Base-by-base conservation (phyloP, 1,284 basidiomycete species). In the Boletus holoroseus region DNA sequence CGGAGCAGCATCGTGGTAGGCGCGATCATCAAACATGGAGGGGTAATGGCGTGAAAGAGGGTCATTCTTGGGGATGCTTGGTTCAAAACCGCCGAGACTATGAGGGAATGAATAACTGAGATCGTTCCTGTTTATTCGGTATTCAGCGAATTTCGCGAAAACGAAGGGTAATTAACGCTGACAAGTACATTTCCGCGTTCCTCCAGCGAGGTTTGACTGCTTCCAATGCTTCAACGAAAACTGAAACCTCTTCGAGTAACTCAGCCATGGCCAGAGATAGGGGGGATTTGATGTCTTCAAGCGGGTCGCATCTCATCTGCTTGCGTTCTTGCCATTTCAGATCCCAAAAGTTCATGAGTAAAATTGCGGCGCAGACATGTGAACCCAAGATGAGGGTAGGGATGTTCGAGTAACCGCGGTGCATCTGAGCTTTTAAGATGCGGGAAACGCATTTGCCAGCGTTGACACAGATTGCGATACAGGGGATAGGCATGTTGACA, bases 401-500 rank as follows among this genome's bases (percentile, higher is more conserved):
- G 27, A 69, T 58, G 47, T 75, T 68, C 24, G 67, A 66, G 51
- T 74, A 66, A 18, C 75, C 73, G n/a, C 71, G 71, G 44, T 62
- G 55, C 24, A 73, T 60, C 58, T 81, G 75, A 9, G 64, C 61
- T 55, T 82, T 77, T 51, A 86, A 65, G 39, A 91, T 82, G 54
- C 78, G 79, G 12, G 79, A 76, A 52, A 78, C 81, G 1, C 81
- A 76, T 32, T 77, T 76, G 3, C 83, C 81, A 12, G 87, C 81
- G 51, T 81, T 82, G 50, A 79, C 73, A 60, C 87, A 88, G 30
- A 85, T 77, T 0, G 78, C 76, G 26, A 86, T 72, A 22, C 83
- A 79, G 4, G 79, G 78, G 49, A 73, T 63, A 36, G 72, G 65
- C 60, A 66, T 64, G 42, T 61, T 61, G 48, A 59, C 55, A 47